Base-by-base conservation (phyloP, 331 rosid species). In the Quercus lobata region DNA sequence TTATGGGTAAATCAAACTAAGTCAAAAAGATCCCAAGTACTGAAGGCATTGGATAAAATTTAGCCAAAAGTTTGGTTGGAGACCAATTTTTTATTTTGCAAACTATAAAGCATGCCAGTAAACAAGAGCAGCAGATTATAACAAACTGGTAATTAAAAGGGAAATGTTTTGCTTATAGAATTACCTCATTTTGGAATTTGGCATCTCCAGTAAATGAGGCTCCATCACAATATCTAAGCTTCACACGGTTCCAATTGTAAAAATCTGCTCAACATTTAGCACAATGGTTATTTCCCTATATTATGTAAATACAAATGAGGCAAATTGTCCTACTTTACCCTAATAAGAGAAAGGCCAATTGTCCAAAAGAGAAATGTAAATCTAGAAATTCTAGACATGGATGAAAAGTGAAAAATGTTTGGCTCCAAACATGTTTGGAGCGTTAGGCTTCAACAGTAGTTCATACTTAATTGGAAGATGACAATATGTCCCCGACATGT, bases 221-320 rank as follows among this genome's bases (percentile, higher is more conserved):
- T 87, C 98, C 98, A 80, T 96, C 99, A 72, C 99, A 96, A 52
- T 93, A 93, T 85, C 99, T 89, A 70, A 96, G 80, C 85, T 96
- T 96, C 81, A 96, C 99, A 10, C 97, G 93, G 91, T 96, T 96
- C 99, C 98, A 93, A 58, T 93, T 96, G 88, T 93, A 96, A 86
- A 95, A 96, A 82, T 96, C 97, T 96, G 93, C 77, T 74, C n/a
- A 66, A 83, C 6, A 69, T 44, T 60, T 7, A 58, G 18, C 12
- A 29, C 19, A 41, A 30, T 8, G 4, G 17, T 77, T 25, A 76
- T 16, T 63, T 27, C 7, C 19, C 22, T 1, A 12, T 1, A 17
- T 10, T 1, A 12, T 1, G 14, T 41, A 41, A 57, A 49, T 46
- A 56, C 46, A 55, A 58, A 27, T 24, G 58, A 81, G 35, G 32